These are phyloP conservation scores for Trichothecium sympodiale DNA, from an alignment of 2,329 filamentous ascomycete genomes.

Conservation along the genomic window DNA sequence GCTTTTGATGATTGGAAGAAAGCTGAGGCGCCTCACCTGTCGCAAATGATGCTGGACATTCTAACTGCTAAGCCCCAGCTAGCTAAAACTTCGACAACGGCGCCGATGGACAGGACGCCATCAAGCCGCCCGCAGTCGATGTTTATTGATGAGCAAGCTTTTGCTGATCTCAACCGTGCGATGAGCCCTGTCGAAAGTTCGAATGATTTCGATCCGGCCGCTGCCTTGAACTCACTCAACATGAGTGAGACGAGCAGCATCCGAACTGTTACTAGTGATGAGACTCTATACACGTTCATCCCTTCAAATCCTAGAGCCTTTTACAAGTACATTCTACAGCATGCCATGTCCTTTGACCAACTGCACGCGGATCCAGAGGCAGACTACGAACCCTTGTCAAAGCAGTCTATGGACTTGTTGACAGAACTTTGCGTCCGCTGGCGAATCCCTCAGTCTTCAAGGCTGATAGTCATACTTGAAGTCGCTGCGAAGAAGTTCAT, in stretches of 20 bases:
- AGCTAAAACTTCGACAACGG: slow-evolving; percentile 59
- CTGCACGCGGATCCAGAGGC: slow-evolving; percentile 41
- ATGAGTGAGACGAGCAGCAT: slow-evolving; percentile 43
- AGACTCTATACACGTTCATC: slow-evolving; percentile 76
- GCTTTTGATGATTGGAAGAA: slow-evolving; percentile 86
- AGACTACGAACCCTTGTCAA: slow-evolving; percentile 51
- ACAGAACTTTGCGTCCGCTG: slow-evolving; percentile 79
- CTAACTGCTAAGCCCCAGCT: slow-evolving; percentile 77
- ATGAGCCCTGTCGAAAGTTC: slow-evolving; percentile 30
- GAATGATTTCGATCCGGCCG: slow-evolving; percentile 49
- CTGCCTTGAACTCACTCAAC: slow-evolving; percentile 56
- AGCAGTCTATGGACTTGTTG: slow-evolving; percentile 69
- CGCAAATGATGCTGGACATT: slow-evolving; percentile 88
- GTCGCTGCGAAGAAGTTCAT: slow-evolving; percentile 76
- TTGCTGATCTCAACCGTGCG: slow-evolving; percentile 40
- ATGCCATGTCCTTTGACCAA: slow-evolving; percentile 58
- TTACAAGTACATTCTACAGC: slow-evolving; percentile 72
- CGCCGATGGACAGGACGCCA: slow-evolving; percentile 44
- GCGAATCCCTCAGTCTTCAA: slow-evolving; percentile 76
- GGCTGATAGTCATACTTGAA: slow-evolving; percentile 73
- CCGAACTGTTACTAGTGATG: slow-evolving; percentile 36
- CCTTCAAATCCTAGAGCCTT: slow-evolving; percentile 72
- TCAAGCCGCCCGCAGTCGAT: slow-evolving; percentile 36
- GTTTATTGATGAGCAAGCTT: slow-evolving; percentile 37
- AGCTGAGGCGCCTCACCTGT: slow-evolving; percentile 74